These are phyloP conservation scores for Camelina sativa DNA, from an alignment of 345 rosid species.

Conservation along the genomic window DNA sequence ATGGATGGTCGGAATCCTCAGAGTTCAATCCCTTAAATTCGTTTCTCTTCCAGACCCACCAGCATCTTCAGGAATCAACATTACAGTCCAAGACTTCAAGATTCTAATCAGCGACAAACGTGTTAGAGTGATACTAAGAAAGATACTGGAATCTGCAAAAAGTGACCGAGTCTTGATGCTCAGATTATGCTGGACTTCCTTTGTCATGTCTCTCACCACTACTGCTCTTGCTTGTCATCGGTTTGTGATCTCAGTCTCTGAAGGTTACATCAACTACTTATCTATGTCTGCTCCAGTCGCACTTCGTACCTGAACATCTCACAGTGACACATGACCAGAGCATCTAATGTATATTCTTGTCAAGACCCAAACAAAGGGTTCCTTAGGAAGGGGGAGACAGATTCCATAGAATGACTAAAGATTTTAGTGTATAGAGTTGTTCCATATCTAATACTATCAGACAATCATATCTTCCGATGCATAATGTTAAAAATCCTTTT, in stretches of 20 bases:
- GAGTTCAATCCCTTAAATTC: constrained; percentile 37
- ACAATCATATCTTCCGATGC: constrained; percentile 1
- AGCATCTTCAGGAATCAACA: constrained; percentile 49
- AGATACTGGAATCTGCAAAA: constrained; percentile 59
- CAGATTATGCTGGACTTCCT: constrained; percentile 64
- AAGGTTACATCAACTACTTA: constrained; percentile 50
- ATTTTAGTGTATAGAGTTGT: constrained; percentile 30
- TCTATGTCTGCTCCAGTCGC: constrained; percentile 58
- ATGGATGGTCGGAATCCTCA: constrained; percentile 52
- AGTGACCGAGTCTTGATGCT: constrained; percentile 67
- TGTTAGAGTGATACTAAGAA: constrained; percentile 65
- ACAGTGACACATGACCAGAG: background rate
- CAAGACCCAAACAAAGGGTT: constrained; percentile 2
- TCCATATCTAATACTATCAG: constrained; percentile 20
- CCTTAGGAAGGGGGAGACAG: constrained; percentile 6
- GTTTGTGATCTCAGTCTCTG: constrained; percentile 60
- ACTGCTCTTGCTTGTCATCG: constrained; percentile 69
- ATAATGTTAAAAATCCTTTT: background rate
- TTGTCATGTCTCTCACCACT: constrained; percentile 59
- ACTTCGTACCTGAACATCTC: constrained; percentile 35
- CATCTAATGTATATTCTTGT: constrained; percentile 15
- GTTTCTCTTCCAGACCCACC: constrained; percentile 43
- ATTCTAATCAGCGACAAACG: constrained; percentile 65
- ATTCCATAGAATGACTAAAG: constrained; percentile 19
- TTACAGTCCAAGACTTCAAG: constrained; percentile 50